Evolutionary conservation across 345 rosid genomes (phyloP), one percentile per base, ranked within the genome.

Genomic region (Hypericum perforatum): DNA sequence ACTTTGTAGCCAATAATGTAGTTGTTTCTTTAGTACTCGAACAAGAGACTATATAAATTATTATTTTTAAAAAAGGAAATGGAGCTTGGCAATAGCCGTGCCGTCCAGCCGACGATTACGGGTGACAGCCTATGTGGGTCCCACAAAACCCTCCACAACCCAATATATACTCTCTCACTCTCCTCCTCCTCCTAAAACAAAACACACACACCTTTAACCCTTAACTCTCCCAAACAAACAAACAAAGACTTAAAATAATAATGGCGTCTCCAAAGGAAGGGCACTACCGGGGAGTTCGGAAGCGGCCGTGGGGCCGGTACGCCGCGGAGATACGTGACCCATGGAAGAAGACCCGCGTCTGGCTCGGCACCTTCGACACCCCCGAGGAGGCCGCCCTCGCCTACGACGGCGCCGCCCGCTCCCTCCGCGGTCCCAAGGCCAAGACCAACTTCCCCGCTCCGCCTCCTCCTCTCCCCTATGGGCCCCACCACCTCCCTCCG

Each of bases 281-380:
- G 37, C 97, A 84, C 73, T 87, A 80, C 80, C 68, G 95, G 43
- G 97, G 97, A 8, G 97, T 90, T 11, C 53, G 96, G 39, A 90
- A 90, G 89, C 70, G 97, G 66, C 97, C 97, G 8, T 90, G 97
- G 97, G 97, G 97, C 5, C 81, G 96, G 15, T 90, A 86, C 74
- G 96, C 96, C 0, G 97, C 97, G 0, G 97, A 90, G 78, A 90
- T 90, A 56, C 85, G 97, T 22, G 97, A 86, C 71, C 97, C 97
- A 0, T 86, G 96, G 94, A 90, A 90, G 78, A 90, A 90, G 65
- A 80, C 94, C 7, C 69, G 96, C 58, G 96, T 87, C 37, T 90
- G 97, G 97, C 61, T 90, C 57, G 97, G 97, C 37, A 90, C 97
- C 50, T 90, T 90, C 52, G 96, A 90, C 74, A 86, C 96, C 15